Evolutionary conservation across 768 basidiomycete genomes (phyloP).

Genomic region (Boletus vinaceobasis): DNA sequence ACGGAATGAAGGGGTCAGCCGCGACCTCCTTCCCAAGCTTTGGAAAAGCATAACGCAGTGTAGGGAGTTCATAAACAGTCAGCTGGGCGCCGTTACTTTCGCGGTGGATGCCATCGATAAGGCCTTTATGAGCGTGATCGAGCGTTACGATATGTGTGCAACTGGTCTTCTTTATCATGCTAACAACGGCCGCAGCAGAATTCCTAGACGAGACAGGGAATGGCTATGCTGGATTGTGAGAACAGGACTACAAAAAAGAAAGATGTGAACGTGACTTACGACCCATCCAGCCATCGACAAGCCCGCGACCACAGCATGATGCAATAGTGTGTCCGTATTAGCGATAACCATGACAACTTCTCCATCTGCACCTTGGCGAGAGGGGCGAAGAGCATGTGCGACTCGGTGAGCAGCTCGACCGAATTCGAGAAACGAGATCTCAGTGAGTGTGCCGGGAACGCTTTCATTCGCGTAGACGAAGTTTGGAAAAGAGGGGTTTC

Average conservation of each 20-base stretch:
- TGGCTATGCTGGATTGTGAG: conserved; percentile 21
- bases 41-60: conserved; percentile 35
- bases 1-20: conserved; percentile 16
- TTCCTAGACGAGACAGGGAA: conserved; percentile 42
- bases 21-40: conserved; percentile 34
- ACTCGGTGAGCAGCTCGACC: conserved; percentile 30
- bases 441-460: conserved; percentile 7
- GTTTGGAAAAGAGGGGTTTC: conserved; percentile 23
- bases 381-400: conserved; percentile 40
- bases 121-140: conserved; percentile 12
- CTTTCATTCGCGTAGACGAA: conserved; percentile 17
- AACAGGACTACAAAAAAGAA: conserved; percentile 24
- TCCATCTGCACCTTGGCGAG: conserved; percentile 19
- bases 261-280: conserved; percentile 19
- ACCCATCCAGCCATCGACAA: conserved; percentile 40
- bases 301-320: conserved; percentile 33
- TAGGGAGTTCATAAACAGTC: conserved; percentile 18
- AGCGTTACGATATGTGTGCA: conserved; percentile 22
- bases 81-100: not conserved
- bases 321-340: conserved; percentile 32
- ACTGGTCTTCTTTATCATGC: conserved; percentile 21
- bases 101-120: conserved; percentile 10
- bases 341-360: conserved; percentile 24
- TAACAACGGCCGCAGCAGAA: conserved; percentile 37
- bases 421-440: conserved; percentile 29